Conservation (phyloP, 352 stramenopile species). For the Pilasporangium apinafurcum region DNA sequence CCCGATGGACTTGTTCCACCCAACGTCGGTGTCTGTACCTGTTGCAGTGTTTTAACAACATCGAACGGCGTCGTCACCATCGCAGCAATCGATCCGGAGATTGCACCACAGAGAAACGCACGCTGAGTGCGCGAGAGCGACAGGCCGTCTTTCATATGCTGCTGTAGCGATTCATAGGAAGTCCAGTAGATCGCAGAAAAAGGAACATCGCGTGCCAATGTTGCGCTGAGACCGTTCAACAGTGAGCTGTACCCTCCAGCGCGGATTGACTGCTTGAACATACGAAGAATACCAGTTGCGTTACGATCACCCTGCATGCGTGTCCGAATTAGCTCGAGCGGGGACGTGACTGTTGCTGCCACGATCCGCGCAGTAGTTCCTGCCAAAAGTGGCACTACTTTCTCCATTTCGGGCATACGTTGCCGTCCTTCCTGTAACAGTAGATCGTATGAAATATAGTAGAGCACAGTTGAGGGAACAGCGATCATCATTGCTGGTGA, state of each 20-base stretch:
- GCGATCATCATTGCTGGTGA: slow-evolving; percentile 90
- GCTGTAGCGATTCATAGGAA: slow-evolving; percentile 81
- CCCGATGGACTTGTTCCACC: slow-evolving; percentile 30
- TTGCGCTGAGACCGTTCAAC: slow-evolving; percentile 85
- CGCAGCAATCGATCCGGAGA: slow-evolving; percentile 84
- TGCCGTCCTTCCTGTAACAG: slow-evolving; percentile 46
- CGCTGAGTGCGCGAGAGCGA: slow-evolving; percentile 46
- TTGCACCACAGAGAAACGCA: slow-evolving; percentile 82
- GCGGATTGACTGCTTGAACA: slow-evolving; percentile 50
- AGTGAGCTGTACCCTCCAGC: slow-evolving; percentile 73
- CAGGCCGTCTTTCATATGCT: slow-evolving; percentile 6
- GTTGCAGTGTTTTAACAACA: slow-evolving; percentile 93
- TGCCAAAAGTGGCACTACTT: slow-evolving; percentile 53
- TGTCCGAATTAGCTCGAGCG: slow-evolving; percentile 88
- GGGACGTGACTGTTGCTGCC: slow-evolving; percentile 74
- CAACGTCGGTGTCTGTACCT: slow-evolving; percentile 40
- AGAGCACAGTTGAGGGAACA: slow-evolving; percentile 92
- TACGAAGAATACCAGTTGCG: slow-evolving; percentile 21
- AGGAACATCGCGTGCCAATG: slow-evolving; percentile 91
- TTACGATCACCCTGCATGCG: slow-evolving; percentile 59
- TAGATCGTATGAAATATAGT: slow-evolving; percentile 94
- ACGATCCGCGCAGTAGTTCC: slow-evolving; percentile 62
- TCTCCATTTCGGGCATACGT: slow-evolving; percentile 21
- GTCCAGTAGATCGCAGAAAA: slow-evolving; percentile 96
- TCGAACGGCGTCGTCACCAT: slow-evolving; percentile 93